Evolutionary conservation across 2,329 filamentous ascomycete genomes (phyloP).

Genomic region (Diaporthe vexans): DNA sequence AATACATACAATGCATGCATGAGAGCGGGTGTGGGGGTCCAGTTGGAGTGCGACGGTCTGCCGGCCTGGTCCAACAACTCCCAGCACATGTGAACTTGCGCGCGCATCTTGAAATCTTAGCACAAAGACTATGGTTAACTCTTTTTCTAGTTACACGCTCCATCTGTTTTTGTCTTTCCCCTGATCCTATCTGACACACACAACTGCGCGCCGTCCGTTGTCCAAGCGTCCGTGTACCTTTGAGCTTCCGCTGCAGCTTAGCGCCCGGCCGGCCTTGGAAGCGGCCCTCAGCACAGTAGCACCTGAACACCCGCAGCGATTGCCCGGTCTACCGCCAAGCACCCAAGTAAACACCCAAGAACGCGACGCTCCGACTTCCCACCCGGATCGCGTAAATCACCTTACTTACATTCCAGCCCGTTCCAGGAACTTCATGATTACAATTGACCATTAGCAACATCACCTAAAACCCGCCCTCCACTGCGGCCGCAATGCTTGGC

Average conservation of each 20-base stretch:
- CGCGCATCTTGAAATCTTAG: not conserved
- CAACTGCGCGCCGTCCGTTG: slow-evolving; percentile 2
- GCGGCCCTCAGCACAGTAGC: not conserved
- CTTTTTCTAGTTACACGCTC: not conserved
- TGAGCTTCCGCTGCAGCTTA: slow-evolving; percentile 30
- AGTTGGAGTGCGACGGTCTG: not conserved
- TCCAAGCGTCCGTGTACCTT: not conserved
- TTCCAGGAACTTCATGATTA: slow-evolving; percentile 37
- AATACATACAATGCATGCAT: not conserved
- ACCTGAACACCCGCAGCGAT: slow-evolving; percentile 12
- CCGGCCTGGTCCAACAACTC: not conserved
- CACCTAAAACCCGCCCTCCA: not conserved
- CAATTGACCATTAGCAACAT: slow-evolving; percentile 27
- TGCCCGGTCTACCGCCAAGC: slow-evolving; percentile 24
- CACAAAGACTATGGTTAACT: not conserved
- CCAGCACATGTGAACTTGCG: slow-evolving; percentile 7
- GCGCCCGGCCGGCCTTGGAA: not conserved
- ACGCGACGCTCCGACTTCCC: slow-evolving; percentile 16
- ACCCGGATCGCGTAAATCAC: not conserved
- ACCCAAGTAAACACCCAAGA: slow-evolving; percentile 38
- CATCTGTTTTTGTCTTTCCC: no score
- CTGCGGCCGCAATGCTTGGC: slow-evolving; percentile 63
- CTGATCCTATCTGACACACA: not conserved
- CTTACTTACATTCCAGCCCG: slow-evolving; percentile 47
- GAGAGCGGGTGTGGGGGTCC: not conserved